phyloP scores from a whole-genome alignment of 352 stramenopile species.

The Phytophthora fragariaefolia region DNA sequence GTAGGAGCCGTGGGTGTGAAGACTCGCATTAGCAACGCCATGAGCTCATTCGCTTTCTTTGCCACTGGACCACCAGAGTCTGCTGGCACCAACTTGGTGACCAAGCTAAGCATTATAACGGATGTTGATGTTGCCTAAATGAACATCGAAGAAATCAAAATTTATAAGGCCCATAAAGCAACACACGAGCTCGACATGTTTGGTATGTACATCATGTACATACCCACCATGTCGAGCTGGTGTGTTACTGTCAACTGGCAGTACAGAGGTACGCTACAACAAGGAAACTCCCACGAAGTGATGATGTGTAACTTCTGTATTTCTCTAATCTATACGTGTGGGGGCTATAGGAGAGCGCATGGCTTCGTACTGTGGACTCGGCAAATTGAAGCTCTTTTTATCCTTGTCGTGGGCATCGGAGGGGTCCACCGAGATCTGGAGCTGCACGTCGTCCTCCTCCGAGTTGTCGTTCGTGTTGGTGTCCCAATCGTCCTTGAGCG shows the following conservation, averaged over 20 bases:
- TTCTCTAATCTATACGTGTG: conserved; percentile 28
- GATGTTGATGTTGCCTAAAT: not conserved
- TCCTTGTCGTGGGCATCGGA: conserved; percentile 1
- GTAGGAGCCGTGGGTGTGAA: not conserved
- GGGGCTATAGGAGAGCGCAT: conserved; percentile 17
- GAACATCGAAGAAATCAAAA: not conserved
- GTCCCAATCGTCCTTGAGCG: conserved; percentile 27
- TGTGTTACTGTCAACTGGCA: too few relatives aligned
- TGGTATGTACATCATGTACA: too few relatives aligned
- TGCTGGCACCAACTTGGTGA: too few relatives aligned
- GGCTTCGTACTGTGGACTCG: conserved; percentile 4
- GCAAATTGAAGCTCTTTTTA: conserved; percentile 8
- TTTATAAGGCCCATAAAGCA: not conserved
- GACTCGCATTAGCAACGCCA: not conserved
- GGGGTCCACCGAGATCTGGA: conserved; percentile 2
- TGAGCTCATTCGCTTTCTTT: not conserved
- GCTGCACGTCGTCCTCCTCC: conserved; percentile 20
- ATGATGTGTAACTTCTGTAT: conserved; percentile 19
- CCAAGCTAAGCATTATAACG: not conserved
- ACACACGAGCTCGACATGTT: not conserved
- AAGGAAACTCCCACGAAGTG: not conserved
- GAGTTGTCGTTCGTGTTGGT: conserved; percentile 12
- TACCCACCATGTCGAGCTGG: too few relatives aligned
- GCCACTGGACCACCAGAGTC: not conserved
- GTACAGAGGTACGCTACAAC: too few relatives aligned